phyloP scores from a whole-genome alignment of 257 asterid species.

The Solanum arcanum region DNA sequence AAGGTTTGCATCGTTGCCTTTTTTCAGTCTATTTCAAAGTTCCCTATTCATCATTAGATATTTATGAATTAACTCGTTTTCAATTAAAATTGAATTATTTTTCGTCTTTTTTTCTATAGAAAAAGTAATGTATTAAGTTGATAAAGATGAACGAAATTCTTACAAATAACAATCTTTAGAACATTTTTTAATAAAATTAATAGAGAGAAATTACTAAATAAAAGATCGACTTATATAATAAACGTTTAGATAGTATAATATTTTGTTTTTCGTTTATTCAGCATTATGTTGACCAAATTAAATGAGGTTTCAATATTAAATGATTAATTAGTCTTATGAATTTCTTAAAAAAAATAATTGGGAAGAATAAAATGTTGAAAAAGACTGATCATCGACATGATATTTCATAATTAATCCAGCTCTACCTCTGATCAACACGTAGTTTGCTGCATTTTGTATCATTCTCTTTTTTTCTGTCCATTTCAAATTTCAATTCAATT shows the following conservation, averaged over 20 bases:
- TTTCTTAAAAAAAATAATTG: not conserved
- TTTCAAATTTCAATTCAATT: not conserved
- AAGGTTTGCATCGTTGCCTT: not conserved
- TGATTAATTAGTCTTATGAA: not conserved
- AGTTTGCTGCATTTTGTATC: not conserved
- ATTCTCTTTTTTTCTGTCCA: not conserved
- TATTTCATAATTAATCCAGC: not conserved
- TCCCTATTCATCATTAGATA: not conserved
- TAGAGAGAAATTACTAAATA: not conserved
- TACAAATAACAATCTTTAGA: too few relatives aligned
- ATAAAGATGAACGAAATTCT: not conserved
- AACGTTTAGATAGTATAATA: not conserved
- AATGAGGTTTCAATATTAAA: not conserved
- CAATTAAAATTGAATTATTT: not conserved
- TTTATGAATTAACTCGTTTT: not conserved
- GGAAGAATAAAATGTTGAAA: not conserved
- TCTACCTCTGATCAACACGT: not conserved
- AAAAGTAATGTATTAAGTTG: not conserved
- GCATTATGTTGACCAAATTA: not conserved
- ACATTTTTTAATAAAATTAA: too few relatives aligned
- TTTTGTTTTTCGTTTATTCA: not conserved
- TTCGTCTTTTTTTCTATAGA: not conserved
- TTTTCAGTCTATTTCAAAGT: not conserved
- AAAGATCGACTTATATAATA: not conserved
- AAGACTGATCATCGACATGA: not conserved